Evolutionary conservation across 2,329 filamentous ascomycete species (phyloP), one percentile per base, ranked within the genome.

Genomic region (Arachnomyces sp.): DNA sequence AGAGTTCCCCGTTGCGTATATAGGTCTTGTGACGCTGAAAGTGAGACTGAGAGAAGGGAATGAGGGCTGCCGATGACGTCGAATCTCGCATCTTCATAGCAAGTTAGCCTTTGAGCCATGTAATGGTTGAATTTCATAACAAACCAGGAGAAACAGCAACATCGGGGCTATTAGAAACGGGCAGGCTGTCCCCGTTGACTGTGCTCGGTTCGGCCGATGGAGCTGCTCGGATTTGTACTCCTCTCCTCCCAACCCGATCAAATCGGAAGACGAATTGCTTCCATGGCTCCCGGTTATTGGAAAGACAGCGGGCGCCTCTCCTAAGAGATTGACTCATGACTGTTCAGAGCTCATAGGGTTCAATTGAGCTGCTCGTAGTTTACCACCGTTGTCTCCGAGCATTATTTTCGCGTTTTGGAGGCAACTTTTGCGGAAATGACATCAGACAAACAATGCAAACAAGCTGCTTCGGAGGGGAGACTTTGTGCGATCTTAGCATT

Each of bases 1-100:
- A 98, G 71, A 1, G 90, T 94, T 39, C 93, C 93, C 54, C 88
- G 80, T 52, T 90, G 78, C 15, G 92, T 95, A 65, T 92, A 95
- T 36, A 98, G 79, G 54, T 84, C 83, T 63, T 96, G 90, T 25
- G 90, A 96, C 31, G 92, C 85, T 28, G 92, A 93, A 38, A 98
- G 77, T 6, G 83, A 86, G 49, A 94, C 89, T 15, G 90, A 95
- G 52, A 98, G 81, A 48, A 98, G 79, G 40, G 92, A 96, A 64
- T 92, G 92, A 1, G 90, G 88, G 16, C 85, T 78, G 46, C 92
- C 92, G 49, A 98, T 71, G 35, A 96, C 87, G 64, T 96, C 87
- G 63, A 98, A 98, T 43, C 81, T 81, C 40, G 92, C 92, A 75
- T 96, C 92, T 95, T 52, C 6, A 14, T 5, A 25, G 20, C 5